Conservation (phyloP, 148 eudicot genomes). For the Camellia lanceoleosa region DNA sequence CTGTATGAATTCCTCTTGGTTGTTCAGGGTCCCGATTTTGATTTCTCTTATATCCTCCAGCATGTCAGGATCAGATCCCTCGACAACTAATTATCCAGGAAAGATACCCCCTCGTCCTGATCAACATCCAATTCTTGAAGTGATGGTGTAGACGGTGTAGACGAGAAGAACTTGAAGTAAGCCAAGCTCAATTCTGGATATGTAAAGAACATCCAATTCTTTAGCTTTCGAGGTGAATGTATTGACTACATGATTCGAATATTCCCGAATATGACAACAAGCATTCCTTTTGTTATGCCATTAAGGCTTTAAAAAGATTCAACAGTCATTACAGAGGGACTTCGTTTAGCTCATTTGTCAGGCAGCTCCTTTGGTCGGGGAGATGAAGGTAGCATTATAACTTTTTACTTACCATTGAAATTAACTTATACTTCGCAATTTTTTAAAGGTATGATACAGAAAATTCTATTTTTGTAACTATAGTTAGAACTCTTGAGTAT, state of each 20-base stretch:
- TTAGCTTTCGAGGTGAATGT: not conserved
- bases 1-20: not conserved
- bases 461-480: no score
- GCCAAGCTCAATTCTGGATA: slow-evolving; percentile 12
- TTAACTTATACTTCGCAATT: no score
- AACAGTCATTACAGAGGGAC: no score
- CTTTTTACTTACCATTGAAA: no score
- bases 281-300: no score
- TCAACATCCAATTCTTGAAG: slow-evolving; percentile 22
- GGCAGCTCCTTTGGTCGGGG: no score
- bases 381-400: no score
- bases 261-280: no score
- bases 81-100: slow-evolving; percentile 68
- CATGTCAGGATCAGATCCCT: slow-evolving; percentile 54
- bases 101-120: slow-evolving; percentile 69
- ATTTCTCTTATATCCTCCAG: slow-evolving; percentile 31
- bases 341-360: no score
- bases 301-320: no score
- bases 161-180: slow-evolving; percentile 31
- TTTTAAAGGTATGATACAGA: no score
- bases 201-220: not conserved
- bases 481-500: no score
- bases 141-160: slow-evolving; percentile 35
- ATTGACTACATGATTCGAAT: not conserved
- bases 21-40: slow-evolving; percentile 12